Evolutionary conservation across 23 red algal species (phyloP), one percentile per base, ranked within the genome.

Genomic region (Gracilariopsis chorda): DNA sequence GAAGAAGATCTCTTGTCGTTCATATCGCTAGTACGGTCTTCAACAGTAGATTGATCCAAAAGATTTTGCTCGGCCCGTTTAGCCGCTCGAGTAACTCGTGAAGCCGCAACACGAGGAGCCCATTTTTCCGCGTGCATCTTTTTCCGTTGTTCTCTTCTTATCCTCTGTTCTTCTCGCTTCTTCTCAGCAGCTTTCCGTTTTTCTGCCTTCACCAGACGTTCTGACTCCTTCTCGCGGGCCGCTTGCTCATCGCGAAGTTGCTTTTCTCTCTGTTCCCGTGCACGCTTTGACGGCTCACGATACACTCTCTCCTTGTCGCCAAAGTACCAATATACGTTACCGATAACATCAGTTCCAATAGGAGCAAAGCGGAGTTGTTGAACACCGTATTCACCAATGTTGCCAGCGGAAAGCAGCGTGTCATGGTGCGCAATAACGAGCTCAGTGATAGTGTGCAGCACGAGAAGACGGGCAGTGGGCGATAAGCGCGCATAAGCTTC

Each of bases 261-360:
- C 33, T 46, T 73, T 23, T 73, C 37, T 4, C 39, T 42, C 16
- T 73, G 42, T 17, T 73, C 67, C 14, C 67, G 67, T 21, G 67
- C 67, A 25, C 4, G 23, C 1, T 80, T 19, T 29, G 55, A 59
- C 36, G 91, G 91, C 55, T 94, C 91, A 19, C 91, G 91, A 56
- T 94, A 94, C 43, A 94, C 64, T 25, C 91, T 60, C 27, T 86
- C 80, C 10, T 36, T 48, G 28, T 94, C 91, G 13, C 56, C 70
- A 78, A 94, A 94, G 45, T 94, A 94, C 91, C 91, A 94, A 51
- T 86, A 94, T 5, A 46, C 46, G 52, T 94, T 94, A 3, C 91
- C 91, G 34, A 86, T 52, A 13, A 81, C 80, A 51, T 94, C 91
- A 17, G 27, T 52, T 4, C 67, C 91, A 28, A 94, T 40, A 17